Conservation (phyloP, 2,329 filamentous ascomycete species). For the Diaporthe sp. region DNA sequence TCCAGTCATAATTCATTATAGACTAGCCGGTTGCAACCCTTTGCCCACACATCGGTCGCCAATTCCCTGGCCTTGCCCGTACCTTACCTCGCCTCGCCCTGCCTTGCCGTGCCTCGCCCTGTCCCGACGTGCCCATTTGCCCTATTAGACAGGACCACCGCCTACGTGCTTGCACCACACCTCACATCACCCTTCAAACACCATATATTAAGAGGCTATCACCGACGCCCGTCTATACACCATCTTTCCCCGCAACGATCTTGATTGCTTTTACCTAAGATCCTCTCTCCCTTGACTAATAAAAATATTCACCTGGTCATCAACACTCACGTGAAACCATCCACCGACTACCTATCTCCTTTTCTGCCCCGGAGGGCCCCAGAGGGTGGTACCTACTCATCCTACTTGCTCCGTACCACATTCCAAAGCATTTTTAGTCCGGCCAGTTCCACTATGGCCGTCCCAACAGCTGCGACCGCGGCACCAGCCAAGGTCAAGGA, state of each 20-base stretch:
- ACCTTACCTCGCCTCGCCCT: constrained; percentile 2
- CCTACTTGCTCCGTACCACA: constrained; percentile 28
- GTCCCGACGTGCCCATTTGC: background rate
- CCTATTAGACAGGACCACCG: background rate
- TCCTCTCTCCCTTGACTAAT: constrained; percentile 45
- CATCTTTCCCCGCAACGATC: constrained; percentile 12
- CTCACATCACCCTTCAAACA: constrained; percentile 15
- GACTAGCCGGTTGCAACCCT: constrained; percentile 25
- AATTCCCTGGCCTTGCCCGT: background rate
- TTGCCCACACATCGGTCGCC: constrained; percentile 18
- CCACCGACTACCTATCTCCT: constrained; percentile 17
- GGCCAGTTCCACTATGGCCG: constrained; percentile 39
- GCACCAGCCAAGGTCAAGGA: constrained; percentile 30
- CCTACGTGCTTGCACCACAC: constrained; percentile 7
- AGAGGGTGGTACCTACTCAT: constrained; percentile 15
- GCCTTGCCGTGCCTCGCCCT: background rate
- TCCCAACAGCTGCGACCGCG: constrained; percentile 37
- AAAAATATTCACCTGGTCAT: constrained; percentile 41
- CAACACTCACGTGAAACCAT: constrained; percentile 34
- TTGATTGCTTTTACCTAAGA: constrained; percentile 45
- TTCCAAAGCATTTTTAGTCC: constrained; percentile 15
- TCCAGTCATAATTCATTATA: constrained; percentile 25
- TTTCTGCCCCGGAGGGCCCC: constrained; percentile 6
- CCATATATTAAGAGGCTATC: constrained; percentile 32
- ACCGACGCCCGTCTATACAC: constrained; percentile 4